Percentiles rank a stretch among this genome's conserved stretches.
Evolutionary conservation across 495 filamentous ascomycete genomes (phyloP).

Genomic region (Aspergillus panamensis): DNA sequence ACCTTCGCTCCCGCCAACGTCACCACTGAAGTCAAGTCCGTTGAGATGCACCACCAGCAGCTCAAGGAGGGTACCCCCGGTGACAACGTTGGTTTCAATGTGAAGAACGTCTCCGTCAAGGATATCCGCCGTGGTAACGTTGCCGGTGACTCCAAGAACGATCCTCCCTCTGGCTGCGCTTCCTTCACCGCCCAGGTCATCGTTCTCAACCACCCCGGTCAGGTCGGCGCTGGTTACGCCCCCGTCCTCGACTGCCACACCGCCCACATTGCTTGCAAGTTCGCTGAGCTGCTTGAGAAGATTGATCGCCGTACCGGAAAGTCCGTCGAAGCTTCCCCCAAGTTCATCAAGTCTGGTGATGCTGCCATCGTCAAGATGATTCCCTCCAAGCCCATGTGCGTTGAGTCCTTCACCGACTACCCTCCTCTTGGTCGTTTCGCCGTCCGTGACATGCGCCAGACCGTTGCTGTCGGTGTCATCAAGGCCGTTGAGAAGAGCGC

Average conservation of each 20-base stretch:
- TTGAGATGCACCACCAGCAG: constrained; percentile 99
- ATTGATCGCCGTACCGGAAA: constrained; percentile 99
- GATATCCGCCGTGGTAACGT: constrained; percentile 99
- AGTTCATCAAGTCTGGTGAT: constrained; percentile 99
- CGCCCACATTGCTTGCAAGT: constrained; percentile 99
- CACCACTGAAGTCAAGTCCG: constrained; percentile 99
- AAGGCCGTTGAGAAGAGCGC: constrained; percentile 79
- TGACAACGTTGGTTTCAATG: constrained; percentile 99
- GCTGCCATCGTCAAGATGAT: constrained; percentile 99
- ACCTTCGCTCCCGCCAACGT: constrained; percentile 86
- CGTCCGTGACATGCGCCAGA: constrained; percentile 84
- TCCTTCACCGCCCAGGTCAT: constrained; percentile 99
- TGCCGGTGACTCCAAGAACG: constrained; percentile 99
- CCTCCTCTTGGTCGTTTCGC: constrained; percentile 98
- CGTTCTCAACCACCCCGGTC: constrained; percentile 99
- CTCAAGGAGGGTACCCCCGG: constrained; percentile 92
- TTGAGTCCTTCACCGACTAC: constrained; percentile 99
- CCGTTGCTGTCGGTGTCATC: constrained; percentile 97
- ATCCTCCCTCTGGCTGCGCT: constrained; percentile 82
- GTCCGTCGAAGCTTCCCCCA: constrained; percentile 82
- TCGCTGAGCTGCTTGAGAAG: constrained; percentile 97
- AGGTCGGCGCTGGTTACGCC: constrained; percentile 98
- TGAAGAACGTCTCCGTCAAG: constrained; percentile 99
- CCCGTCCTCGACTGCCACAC: constrained; percentile 99
- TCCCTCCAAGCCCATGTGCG: constrained; percentile 99